Percentiles rank a stretch among this genome's conserved stretches.
Evolutionary conservation across 2,329 filamentous ascomycete genomes (phyloP).

Genomic region (Paracoccidioides lutzii): DNA sequence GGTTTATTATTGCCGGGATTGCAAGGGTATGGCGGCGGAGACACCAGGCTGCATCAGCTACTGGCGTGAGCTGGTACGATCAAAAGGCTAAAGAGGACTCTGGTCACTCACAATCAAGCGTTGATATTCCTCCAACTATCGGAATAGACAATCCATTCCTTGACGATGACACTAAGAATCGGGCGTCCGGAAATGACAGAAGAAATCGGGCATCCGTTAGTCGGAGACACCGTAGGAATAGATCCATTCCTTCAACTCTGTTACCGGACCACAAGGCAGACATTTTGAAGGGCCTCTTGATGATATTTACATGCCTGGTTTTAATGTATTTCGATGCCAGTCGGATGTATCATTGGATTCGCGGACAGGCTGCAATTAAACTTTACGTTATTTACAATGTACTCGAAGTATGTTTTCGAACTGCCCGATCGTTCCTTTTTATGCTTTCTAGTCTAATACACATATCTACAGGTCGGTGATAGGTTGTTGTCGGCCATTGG

Average conservation of each 20-base stretch:
- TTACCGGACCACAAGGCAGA: conserved; percentile 90
- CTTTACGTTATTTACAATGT: conserved; percentile 98
- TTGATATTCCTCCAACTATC: conserved; percentile 1
- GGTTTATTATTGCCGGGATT: conserved; percentile 67
- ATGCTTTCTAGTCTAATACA: not conserved
- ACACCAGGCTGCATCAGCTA: conserved; percentile 8
- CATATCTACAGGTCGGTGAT: conserved; percentile 52
- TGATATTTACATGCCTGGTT: conserved; percentile 71
- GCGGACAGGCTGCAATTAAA: conserved; percentile 92
- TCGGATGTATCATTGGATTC: conserved; percentile 95
- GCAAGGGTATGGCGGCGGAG: conserved; percentile 63
- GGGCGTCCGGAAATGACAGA: conserved; percentile 12
- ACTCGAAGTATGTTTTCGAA: conserved; percentile 49
- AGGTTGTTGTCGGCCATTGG: conserved; percentile 80
- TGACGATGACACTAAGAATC: conserved; percentile 2
- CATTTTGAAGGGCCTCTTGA: conserved; percentile 76
- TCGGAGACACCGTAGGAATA: conserved; percentile 56
- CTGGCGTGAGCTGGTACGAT: conserved; percentile 6
- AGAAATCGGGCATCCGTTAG: conserved; percentile 20
- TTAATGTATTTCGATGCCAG: conserved; percentile 89
- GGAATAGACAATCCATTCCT: conserved; percentile 11
- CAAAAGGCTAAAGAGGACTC: conserved; percentile 14
- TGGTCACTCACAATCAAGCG: conserved; percentile 8
- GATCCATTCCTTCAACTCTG: conserved; percentile 72
- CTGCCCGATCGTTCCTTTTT: not conserved